Evolutionary conservation across 2,329 filamentous ascomycete species (phyloP), one percentile per base, ranked within the genome.

Genomic region (Knufia petricola): DNA sequence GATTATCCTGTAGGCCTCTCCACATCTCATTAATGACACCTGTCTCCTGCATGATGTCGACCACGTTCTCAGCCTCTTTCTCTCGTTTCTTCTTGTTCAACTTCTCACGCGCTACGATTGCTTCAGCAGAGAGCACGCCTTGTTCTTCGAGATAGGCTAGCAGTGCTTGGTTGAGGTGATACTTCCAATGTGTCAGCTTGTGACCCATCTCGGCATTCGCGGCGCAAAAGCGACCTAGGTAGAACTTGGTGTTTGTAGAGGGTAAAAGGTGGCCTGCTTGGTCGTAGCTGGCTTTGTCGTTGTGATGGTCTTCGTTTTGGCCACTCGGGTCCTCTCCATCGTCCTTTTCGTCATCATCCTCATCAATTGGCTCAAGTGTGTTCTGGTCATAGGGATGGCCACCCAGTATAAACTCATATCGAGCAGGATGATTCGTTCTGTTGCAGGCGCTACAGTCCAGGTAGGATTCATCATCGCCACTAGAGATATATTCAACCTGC

Each of bases 171-270:
- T 85, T 82, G n/a, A 90, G 76, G 39, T 81, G 77, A 51, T 77
- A 78, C 49, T 82, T 82, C 86, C 86, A 89, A 65, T 92, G 86
- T 3, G 79, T 74, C 2, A 90, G 72, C 1, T 74, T 75, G 60
- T 90, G 85, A 0, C 84, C 82, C 32, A 81, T 81, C 54, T 79
- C 72, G 0, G 85, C 84, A 55, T 82, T 83, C 26, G 68, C 66
- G 59, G 74, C 77, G 67, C 81, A 85, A 51, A 74, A 72, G 52
- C 68, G 68, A 44, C 79, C 79, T 1, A 78, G 63, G 50, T 71
- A 73, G 63, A 75, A 82, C 21, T 68, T 66, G 2, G 57, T 69
- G 15, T 66, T 62, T 37, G 68, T 66, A 1, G 69, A 60, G 0
- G 71, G 67, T 3, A 81, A 55, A 9, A 61, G 37, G 41, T 69